These are phyloP conservation scores for Magnaporthiopsis rhizophila DNA, from an alignment of 2,329 filamentous ascomycete genomes.

Conservation along the genomic window DNA sequence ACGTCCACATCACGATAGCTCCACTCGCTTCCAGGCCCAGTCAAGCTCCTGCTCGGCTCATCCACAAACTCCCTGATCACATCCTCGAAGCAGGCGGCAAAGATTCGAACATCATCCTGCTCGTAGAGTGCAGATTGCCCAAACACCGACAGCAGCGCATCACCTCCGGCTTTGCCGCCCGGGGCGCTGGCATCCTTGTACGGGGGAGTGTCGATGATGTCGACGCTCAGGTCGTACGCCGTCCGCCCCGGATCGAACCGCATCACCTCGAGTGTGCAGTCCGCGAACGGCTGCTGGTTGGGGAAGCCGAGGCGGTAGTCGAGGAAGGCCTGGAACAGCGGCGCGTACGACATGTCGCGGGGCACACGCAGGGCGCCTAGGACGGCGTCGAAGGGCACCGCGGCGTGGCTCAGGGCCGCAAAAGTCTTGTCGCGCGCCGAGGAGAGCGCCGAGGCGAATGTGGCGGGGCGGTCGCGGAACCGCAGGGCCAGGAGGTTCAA, in stretches of 20 bases:
- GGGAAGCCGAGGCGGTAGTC: conserved; percentile 1
- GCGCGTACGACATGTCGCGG: not conserved
- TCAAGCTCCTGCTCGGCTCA: not conserved
- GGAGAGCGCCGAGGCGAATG: not conserved
- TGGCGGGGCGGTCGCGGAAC: not conserved
- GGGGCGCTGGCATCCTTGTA: no score
- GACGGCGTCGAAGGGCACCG: conserved; percentile 1
- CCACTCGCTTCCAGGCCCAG: not conserved
- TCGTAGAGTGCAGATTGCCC: not conserved
- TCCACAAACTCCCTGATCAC: not conserved
- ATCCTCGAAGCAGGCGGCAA: not conserved
- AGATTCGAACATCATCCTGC: not conserved
- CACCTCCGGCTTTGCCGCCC: conserved; percentile 2
- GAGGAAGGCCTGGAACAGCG: conserved; percentile 4
- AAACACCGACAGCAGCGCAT: conserved; percentile 15
- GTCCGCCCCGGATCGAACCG: not conserved
- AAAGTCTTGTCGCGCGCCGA: not conserved
- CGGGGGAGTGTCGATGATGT: not conserved
- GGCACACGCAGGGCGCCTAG: not conserved
- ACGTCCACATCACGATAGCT: not conserved
- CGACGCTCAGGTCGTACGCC: not conserved
- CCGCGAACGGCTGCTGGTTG: not conserved
- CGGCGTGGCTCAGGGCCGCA: not conserved
- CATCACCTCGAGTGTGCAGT: not conserved
- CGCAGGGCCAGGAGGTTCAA: conserved; percentile 30